Conservation (phyloP, 345 rosid species). For the Passiflora organensis region DNA sequence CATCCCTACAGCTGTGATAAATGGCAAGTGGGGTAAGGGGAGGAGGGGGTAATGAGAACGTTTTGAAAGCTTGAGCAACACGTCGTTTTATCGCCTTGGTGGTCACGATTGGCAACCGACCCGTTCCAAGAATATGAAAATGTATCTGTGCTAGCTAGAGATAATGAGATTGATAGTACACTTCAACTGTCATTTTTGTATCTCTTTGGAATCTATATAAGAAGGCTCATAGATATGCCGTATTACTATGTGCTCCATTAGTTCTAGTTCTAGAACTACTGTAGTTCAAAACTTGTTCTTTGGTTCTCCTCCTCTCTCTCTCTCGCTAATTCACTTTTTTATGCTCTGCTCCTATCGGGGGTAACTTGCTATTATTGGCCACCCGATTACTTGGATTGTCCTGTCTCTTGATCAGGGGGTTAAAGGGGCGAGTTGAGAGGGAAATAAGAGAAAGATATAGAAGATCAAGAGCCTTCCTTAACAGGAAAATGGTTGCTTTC, state of each 20-base stretch:
- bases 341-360: too few species aligned
- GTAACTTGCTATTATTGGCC: not conserved
- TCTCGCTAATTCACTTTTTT: not conserved
- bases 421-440: not conserved
- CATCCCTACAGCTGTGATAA: constrained; percentile 1
- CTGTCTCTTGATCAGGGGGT: not conserved
- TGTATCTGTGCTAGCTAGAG: not conserved
- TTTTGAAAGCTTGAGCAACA: not conserved
- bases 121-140: not conserved
- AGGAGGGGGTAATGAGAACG: not conserved
- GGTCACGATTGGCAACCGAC: not conserved
- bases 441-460: not conserved
- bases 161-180: not conserved
- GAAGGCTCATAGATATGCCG: not conserved
- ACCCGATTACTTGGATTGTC: not conserved
- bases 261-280: not conserved
- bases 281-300: not conserved
- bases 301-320: not conserved
- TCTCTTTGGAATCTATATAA: constrained; percentile 7
- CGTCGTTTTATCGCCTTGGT: not conserved
- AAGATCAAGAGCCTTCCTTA: not conserved
- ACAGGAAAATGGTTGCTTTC: constrained; percentile 37
- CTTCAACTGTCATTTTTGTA: not conserved
- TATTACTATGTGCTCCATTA: not conserved
- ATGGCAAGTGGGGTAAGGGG: not conserved